Percentiles rank a stretch among this genome's conserved stretches.
phyloP scores from a whole-genome alignment of 31 red algal genomes.

The Bonnemaisonia californica region DNA sequence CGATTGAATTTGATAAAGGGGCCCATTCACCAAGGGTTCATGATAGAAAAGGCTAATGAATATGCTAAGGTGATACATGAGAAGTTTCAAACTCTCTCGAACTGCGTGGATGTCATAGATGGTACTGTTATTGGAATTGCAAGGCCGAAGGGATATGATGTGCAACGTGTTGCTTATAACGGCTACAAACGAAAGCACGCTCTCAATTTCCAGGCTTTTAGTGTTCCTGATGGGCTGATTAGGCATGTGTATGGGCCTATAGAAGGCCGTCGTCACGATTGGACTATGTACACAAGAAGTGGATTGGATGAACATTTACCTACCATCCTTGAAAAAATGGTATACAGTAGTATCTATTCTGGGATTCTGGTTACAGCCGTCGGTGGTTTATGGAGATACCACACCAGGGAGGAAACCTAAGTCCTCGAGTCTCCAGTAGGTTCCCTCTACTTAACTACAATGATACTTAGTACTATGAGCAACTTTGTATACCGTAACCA shows the following conservation, averaged over 20 bases:
- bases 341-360: constrained; percentile 28
- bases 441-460: background rate
- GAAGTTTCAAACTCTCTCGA: background rate
- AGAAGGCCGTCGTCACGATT: constrained; percentile 37
- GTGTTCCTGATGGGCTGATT: constrained; percentile 20
- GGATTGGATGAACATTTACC: constrained; percentile 3
- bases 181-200: constrained; percentile 1
- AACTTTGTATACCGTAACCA: background rate
- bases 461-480: constrained; percentile 1
- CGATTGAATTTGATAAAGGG: background rate
- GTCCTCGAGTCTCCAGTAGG: constrained; percentile 2
- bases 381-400: constrained; percentile 28
- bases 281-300: constrained; percentile 13
- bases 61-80: background rate
- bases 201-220: constrained; percentile 19
- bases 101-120: constrained; percentile 25
- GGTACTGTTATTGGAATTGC: constrained; percentile 9
- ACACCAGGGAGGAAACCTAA: constrained; percentile 26
- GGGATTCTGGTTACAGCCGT: constrained; percentile 34
- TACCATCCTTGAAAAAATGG: background rate
- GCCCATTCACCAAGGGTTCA: background rate
- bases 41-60: background rate
- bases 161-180: constrained; percentile 15
- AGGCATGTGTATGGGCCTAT: constrained; percentile 18
- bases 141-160: background rate